Conservation (phyloP, 352 stramenopile species). For the Aphanomyces astaci region DNA sequence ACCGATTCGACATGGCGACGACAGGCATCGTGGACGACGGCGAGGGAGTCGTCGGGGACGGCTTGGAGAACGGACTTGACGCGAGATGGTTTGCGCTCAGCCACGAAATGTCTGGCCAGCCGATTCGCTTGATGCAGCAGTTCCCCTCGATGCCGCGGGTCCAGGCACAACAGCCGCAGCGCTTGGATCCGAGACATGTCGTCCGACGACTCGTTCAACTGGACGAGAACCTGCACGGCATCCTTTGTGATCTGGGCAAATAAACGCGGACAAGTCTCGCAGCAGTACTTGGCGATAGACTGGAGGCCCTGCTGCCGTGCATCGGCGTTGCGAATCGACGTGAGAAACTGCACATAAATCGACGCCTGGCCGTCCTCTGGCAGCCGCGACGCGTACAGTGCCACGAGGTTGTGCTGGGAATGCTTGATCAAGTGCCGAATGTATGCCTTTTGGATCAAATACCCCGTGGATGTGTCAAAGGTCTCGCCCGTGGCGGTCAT, state of each 20-base stretch:
- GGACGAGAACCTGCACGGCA: constrained; percentile 43
- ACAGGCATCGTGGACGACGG: constrained; percentile 32
- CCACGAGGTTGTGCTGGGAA: constrained; percentile 61
- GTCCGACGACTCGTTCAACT: not conserved
- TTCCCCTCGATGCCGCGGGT: constrained; percentile 53
- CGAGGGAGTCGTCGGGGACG: constrained; percentile 62
- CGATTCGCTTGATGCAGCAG: constrained; percentile 48
- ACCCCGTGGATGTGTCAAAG: constrained; percentile 50
- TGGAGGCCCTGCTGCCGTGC: constrained; percentile 64
- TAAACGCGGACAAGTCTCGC: constrained; percentile 44
- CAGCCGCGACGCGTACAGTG: constrained; percentile 60
- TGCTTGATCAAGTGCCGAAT: constrained; percentile 78
- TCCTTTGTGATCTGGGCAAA: constrained; percentile 51
- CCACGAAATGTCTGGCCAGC: constrained; percentile 59
- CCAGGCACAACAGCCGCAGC: constrained; percentile 72
- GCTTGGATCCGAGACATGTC: constrained; percentile 38
- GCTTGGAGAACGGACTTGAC: constrained; percentile 53
- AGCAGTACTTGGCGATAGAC: constrained; percentile 53
- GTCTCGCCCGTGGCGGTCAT: constrained; percentile 53
- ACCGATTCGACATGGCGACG: not conserved
- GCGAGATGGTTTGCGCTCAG: constrained; percentile 56
- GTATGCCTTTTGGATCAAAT: constrained; percentile 79
- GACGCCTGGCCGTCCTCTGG: constrained; percentile 49
- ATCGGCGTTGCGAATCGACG: constrained; percentile 45
- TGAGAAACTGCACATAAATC: constrained; percentile 70